Conservation (phyloP, 352 stramenopile species). For the Globisporangium lucens region DNA sequence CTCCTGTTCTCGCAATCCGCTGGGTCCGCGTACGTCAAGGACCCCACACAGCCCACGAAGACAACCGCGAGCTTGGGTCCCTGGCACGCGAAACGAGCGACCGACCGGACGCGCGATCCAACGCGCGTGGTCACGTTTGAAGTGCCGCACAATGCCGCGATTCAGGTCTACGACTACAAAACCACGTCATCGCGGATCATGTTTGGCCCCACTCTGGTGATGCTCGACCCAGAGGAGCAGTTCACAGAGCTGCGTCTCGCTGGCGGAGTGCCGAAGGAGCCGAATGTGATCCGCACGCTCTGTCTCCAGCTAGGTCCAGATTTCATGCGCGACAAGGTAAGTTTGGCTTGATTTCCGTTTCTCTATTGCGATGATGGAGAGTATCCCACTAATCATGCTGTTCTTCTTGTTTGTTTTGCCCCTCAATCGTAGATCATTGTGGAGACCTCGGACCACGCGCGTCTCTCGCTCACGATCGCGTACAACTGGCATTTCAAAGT, state of each 20-base stretch:
- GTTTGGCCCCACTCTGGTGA: constrained; percentile 76
- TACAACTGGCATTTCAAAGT: constrained; percentile 86
- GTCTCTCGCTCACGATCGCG: constrained; percentile 69
- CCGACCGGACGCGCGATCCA: constrained; percentile 34
- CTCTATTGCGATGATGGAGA: background rate
- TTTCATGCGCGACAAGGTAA: constrained; percentile 75
- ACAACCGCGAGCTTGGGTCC: background rate
- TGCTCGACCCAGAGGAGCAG: constrained; percentile 80
- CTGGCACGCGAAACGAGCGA: background rate
- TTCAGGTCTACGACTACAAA: constrained; percentile 86
- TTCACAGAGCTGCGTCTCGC: constrained; percentile 76
- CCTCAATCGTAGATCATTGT: constrained; percentile 51
- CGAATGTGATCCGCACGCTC: constrained; percentile 79
- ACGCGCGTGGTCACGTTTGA: constrained; percentile 77
- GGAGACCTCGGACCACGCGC: constrained; percentile 76
- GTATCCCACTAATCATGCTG: background rate
- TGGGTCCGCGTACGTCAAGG: constrained; percentile 59
- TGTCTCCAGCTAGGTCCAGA: constrained; percentile 77
- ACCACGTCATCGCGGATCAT: constrained; percentile 77
- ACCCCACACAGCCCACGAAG: constrained; percentile 31
- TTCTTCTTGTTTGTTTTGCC: background rate
- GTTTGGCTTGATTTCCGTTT: background rate
- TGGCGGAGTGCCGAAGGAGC: constrained; percentile 63
- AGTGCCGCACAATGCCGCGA: constrained; percentile 76
- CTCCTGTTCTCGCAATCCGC: constrained; percentile 50